A percentile compares a stretch with the other conserved stretches of the same genome.
Evolutionary conservation across 768 basidiomycete species (phyloP).

Genomic region (Hydnomerulius pinastri): DNA sequence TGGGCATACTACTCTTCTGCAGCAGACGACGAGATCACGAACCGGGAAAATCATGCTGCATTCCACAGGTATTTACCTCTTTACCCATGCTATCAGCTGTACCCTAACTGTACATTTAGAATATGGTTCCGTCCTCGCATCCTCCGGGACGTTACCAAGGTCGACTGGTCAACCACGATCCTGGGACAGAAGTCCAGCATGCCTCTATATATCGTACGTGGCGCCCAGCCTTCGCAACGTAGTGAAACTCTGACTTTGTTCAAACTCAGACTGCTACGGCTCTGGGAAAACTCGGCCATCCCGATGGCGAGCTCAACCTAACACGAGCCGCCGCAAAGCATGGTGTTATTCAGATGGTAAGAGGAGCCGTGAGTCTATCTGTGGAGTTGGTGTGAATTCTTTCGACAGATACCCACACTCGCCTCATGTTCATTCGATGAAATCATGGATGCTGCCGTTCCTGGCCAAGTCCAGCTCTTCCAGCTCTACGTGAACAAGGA

Average conservation of each 20-base stretch:
- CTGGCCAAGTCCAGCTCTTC: constrained; percentile 81
- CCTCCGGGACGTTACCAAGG: constrained; percentile 78
- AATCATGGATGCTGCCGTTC: constrained; percentile 81
- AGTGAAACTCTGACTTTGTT: constrained; percentile 8
- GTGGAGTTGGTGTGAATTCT: not conserved
- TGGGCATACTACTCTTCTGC: constrained; percentile 99
- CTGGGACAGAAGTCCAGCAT: constrained; percentile 73
- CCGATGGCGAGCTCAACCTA: constrained; percentile 90
- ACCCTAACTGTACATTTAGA: constrained; percentile 31
- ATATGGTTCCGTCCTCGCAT: constrained; percentile 92
- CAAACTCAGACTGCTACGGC: constrained; percentile 70
- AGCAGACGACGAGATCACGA: constrained; percentile 92
- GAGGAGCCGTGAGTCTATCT: not conserved
- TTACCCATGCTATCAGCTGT: not conserved
- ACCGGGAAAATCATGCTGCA: constrained; percentile 86
- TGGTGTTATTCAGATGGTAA: constrained; percentile 73
- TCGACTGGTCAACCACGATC: constrained; percentile 86
- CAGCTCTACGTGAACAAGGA: constrained; percentile 94
- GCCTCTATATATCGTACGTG: constrained; percentile 77
- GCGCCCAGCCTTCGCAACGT: not conserved
- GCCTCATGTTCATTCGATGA: constrained; percentile 97
- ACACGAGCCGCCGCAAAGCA: constrained; percentile 87
- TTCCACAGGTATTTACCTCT: constrained; percentile 68
- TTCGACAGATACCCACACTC: constrained; percentile 83
- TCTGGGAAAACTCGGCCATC: constrained; percentile 92